Evolutionary conservation across 306 rosid species (phyloP).

Genomic region (Canavalia gladiata): DNA sequence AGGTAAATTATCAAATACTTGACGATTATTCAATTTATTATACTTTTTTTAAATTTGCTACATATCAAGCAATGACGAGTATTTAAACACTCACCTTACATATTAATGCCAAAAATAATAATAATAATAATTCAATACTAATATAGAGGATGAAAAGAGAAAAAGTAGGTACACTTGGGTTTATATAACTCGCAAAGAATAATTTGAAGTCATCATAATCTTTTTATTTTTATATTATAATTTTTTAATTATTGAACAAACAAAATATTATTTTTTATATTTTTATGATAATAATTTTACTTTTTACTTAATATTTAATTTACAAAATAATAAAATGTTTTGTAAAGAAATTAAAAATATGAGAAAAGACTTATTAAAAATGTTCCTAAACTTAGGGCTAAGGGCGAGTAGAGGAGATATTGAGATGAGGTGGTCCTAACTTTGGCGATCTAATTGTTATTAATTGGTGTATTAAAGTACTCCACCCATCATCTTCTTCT

Average conservation of each 20-base stretch:
- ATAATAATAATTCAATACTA: too few relatives aligned
- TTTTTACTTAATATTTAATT: too few relatives aligned
- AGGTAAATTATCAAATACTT: neutral
- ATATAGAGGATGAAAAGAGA: neutral
- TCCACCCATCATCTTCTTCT: constrained; percentile 58
- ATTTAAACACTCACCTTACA: neutral
- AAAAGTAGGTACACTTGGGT: constrained; percentile 52
- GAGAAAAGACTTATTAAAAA: constrained; percentile 7
- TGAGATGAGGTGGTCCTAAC: constrained; percentile 85
- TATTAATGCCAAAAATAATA: neutral
- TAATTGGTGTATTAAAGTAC: constrained; percentile 66
- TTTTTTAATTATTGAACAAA: too few relatives aligned
- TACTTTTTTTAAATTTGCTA: neutral
- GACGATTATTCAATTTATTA: neutral
- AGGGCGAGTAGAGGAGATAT: constrained; percentile 34
- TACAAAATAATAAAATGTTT: too few relatives aligned
- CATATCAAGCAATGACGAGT: neutral
- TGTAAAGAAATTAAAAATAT: too few relatives aligned
- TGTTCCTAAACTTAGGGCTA: constrained; percentile 66
- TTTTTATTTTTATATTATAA: too few relatives aligned
- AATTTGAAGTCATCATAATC: too few relatives aligned
- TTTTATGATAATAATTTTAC: too few relatives aligned
- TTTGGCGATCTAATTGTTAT: constrained; percentile 71
- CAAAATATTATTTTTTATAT: too few relatives aligned
- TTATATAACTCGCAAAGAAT: neutral